Evolutionary conservation across 345 rosid species (phyloP).

Genomic region (Populus alba): DNA sequence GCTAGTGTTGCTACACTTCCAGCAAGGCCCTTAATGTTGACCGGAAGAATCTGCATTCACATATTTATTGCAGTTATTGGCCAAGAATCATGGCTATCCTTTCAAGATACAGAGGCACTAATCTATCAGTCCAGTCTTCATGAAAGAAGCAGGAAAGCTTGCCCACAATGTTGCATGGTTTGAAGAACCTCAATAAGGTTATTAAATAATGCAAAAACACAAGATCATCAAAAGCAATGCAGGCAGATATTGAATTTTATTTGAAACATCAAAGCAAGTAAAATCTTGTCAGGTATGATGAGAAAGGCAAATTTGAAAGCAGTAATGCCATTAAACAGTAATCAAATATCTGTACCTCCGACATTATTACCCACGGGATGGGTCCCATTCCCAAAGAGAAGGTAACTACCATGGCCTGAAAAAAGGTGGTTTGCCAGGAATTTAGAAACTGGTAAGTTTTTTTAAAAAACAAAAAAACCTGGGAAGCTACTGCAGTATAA

Average conservation of each 20-base stretch:
- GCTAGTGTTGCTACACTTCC: conserved; percentile 88
- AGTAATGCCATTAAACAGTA: background rate
- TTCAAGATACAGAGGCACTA: background rate
- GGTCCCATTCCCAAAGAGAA: conserved; percentile 96
- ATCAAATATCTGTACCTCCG: conserved; percentile 59
- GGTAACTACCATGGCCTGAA: conserved; percentile 65
- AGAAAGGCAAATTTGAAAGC: too few relatives aligned
- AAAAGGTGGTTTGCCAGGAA: conserved; percentile 9
- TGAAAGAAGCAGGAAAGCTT: background rate
- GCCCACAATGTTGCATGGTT: background rate
- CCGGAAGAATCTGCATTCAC: conserved; percentile 76
- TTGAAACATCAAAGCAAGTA: background rate
- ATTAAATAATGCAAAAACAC: background rate
- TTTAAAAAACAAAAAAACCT: background rate
- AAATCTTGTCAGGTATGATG: too few relatives aligned
- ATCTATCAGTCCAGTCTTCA: background rate
- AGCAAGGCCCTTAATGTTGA: conserved; percentile 85
- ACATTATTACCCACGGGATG: conserved; percentile 98
- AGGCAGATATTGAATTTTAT: background rate
- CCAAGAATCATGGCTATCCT: background rate
- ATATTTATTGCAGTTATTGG: background rate
- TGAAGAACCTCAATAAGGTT: background rate
- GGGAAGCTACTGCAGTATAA: conserved; percentile 14
- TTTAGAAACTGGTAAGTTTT: conserved; percentile 1
- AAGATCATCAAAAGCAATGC: too few relatives aligned